phyloP scores from a whole-genome alignment of 1,139 yeast species.

The Hanseniaspora uvarum region DNA sequence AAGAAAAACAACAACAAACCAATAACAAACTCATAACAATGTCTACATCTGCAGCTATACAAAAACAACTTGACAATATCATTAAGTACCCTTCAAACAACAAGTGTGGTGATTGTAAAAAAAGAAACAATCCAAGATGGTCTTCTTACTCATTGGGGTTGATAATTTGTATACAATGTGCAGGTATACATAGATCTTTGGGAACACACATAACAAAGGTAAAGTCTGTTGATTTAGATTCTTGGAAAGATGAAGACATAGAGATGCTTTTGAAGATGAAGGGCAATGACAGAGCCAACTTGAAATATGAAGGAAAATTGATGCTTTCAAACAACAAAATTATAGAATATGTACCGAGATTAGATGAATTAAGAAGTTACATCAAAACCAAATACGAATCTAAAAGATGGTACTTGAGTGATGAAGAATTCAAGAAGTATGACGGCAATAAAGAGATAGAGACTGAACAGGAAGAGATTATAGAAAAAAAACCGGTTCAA shows the following conservation, averaged over 20 bases:
- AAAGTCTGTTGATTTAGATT: conserved; percentile 84
- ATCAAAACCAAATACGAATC: conserved; percentile 83
- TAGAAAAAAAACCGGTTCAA: conserved; percentile 6
- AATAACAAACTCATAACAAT: conserved; percentile 23
- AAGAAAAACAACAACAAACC: background rate
- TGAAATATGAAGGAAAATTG: conserved; percentile 71
- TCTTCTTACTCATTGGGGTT: conserved; percentile 94
- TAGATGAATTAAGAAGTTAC: conserved; percentile 75
- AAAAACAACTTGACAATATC: conserved; percentile 53
- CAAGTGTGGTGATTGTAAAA: conserved; percentile 84
- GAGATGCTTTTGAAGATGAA: conserved; percentile 81
- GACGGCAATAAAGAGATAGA: background rate
- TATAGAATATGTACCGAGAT: conserved; percentile 63
- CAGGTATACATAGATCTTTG: conserved; percentile 90
- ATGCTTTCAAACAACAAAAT: conserved; percentile 30
- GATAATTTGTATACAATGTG: conserved; percentile 82
- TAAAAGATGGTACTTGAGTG: conserved; percentile 63
- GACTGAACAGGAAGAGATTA: background rate
- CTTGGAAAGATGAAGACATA: conserved; percentile 92
- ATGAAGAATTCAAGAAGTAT: conserved; percentile 8
- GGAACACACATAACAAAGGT: conserved; percentile 88
- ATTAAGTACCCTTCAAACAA: conserved; percentile 67
- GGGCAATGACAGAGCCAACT: conserved; percentile 56
- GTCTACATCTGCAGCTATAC: conserved; percentile 27
- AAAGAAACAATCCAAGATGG: conserved; percentile 88